Evolutionary conservation across 2,329 filamentous ascomycete species (phyloP), one percentile per base, ranked within the genome.

Genomic region (Leptographium procerum): DNA sequence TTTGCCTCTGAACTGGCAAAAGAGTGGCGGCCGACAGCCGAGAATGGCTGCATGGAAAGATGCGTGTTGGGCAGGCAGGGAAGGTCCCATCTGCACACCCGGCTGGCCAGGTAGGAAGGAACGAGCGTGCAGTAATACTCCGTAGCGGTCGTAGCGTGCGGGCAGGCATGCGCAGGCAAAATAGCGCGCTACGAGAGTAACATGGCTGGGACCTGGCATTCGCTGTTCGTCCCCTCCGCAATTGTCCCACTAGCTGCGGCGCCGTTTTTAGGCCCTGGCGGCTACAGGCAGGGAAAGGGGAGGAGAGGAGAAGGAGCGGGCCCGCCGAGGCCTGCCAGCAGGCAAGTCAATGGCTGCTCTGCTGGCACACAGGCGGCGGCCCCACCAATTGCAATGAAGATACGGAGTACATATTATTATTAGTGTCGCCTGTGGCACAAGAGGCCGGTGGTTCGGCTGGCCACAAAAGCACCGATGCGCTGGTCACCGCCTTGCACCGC

Each of bases 391-490:
- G 11, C 19, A 1, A 4, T n/a, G n/a, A n/a, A n/a, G n/a, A n/a
- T n/a, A n/a, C n/a, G n/a, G n/a, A n/a, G n/a, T n/a, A n/a, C n/a
- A n/a, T n/a, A n/a, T n/a, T n/a, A n/a, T n/a, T n/a, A n/a, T 8
- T 33, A 40, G 34, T 26, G 24, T 50, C 47, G 11, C 11, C 53
- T 47, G 53, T 55, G 36, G 26, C 53, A 55, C 34, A 55, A 36
- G 26, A 53, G 34, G 29, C 52, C 26, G 7, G 52, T 28, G 52
- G 33, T 34, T 54, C 52, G 34, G 29, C 34, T 43, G 26, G 36
- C 28, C 53, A 55, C 26, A 45, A 55, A n/a, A 45, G 53, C 53
- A 55, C 53, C 53, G 36, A 55, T 55, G 53, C 53, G 53, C 53
- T 55, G 52, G 52, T 54, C 52, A 43, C 52, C 52, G 34, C 52